Base-by-base conservation (phyloP, 306 rosid genomes). In the Luffa acutangula region DNA sequence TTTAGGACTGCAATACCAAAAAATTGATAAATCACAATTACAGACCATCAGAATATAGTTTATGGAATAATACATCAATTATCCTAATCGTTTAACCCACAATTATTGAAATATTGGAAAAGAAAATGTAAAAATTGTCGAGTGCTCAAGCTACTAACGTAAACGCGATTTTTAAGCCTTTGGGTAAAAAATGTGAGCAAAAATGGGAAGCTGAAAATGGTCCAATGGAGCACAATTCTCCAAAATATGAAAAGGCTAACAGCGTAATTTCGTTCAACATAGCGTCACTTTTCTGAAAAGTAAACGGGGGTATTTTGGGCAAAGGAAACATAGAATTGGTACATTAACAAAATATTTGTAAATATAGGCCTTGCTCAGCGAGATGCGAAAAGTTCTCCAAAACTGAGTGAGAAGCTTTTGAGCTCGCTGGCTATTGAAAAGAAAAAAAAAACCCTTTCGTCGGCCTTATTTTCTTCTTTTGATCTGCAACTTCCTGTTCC, bases 331-430 rank as follows among this genome's bases (percentile, higher is more conserved):
- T n/a, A 13, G 34, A 12, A 42, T 42, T n/a, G 75, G 52, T n/a
- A 69, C 4, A 69, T 69, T n/a, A n/a, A 5, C 75, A 69, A 31
- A 11, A 15, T 11, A 4, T 13, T 51, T 73, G 62, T 15, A 49
- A 73, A 74, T 33, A 74, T 74, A 49, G 59, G 15, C 78, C 58
- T 33, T 25, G 39, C 46, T 7, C 6, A 0, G 58, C 21, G 60
- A 51, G 56, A 74, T 74, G 59, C 62, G 56, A 9, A 33, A 74
- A 74, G 33, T 8, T 74, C 78, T 51, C 62, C 7, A 49, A 53
- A 74, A 49, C 43, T 15, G 62, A 74, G 60, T 74, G 60, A 74
- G 78, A 48, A 74, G 78, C 78, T 46, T 74, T 74, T 53, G 46
- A 74, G 78, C 45, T 49, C 62, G 43, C 78, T 5, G 77, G 77